phyloP scores from a whole-genome alignment of 2,329 filamentous ascomycete species.

The Hypoxylon sp. region DNA sequence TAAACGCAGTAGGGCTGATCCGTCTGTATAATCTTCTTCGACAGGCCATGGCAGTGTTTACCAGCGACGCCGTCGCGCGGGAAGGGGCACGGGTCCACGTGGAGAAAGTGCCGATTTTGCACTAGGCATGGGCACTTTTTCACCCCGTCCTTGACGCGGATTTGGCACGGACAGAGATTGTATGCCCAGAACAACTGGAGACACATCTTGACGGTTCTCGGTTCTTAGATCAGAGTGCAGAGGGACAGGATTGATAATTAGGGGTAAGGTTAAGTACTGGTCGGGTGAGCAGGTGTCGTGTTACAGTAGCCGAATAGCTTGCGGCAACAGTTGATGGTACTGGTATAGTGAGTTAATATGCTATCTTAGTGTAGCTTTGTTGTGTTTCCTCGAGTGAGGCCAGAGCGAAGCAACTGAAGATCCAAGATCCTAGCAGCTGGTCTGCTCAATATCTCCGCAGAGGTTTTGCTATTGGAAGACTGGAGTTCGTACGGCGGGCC shows the following conservation, averaged over 20 bases:
- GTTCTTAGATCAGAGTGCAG: neutral
- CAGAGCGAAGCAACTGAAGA: neutral
- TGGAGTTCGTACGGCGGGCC: neutral
- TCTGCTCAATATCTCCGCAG: neutral
- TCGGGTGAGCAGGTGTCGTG: neutral
- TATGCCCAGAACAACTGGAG: constrained; percentile 45
- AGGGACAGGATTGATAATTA: neutral
- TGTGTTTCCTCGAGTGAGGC: neutral
- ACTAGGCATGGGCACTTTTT: neutral
- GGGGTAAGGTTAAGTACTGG: neutral
- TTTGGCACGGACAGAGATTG: constrained; percentile 46
- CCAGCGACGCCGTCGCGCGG: neutral
- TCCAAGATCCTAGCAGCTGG: neutral
- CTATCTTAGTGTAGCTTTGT: neutral
- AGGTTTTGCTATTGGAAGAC: neutral
- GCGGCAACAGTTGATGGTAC: neutral
- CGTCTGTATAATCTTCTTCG: neutral
- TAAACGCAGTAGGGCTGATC: constrained; percentile 30
- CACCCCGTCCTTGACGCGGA: neutral
- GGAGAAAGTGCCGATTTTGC: neutral
- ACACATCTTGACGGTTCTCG: constrained; percentile 43
- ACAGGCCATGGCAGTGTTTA: neutral
- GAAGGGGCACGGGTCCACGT: neutral
- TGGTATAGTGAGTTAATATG: neutral
- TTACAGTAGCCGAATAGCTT: neutral